Evolutionary conservation across 2,329 filamentous ascomycete species (phyloP).

Genomic region (Didymella pomorum): DNA sequence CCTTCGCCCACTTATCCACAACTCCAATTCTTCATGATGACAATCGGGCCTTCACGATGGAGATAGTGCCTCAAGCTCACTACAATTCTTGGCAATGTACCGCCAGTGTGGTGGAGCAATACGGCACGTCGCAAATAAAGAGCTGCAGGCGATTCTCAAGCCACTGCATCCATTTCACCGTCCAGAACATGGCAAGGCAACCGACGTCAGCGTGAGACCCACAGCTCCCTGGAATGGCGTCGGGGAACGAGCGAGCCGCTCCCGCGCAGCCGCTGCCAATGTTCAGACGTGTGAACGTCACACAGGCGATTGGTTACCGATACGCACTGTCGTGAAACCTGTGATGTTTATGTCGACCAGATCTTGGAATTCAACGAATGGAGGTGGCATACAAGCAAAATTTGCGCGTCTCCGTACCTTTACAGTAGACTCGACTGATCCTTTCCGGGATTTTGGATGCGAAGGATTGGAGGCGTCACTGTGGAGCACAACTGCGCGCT

Average conservation of each 20-base stretch:
- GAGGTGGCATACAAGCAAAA: slow-evolving; percentile 11
- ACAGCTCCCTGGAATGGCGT: background rate
- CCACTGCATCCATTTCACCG: slow-evolving; percentile 6
- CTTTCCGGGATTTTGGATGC: background rate
- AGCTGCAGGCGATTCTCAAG: slow-evolving; percentile 4
- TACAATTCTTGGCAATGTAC: background rate
- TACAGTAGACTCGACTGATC: slow-evolving; percentile 6
- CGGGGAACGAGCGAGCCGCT: slow-evolving; percentile 19
- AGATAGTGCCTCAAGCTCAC: background rate
- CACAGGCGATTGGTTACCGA: slow-evolving; percentile 13
- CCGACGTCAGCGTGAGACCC: slow-evolving; percentile 7
- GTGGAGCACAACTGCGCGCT: slow-evolving; percentile 11
- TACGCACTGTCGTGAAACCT: slow-evolving; percentile 11
- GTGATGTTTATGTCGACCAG: slow-evolving; percentile 1
- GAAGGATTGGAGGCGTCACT: slow-evolving; percentile 8
- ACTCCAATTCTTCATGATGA: slow-evolving; percentile 1
- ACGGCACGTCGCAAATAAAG: slow-evolving; percentile 15
- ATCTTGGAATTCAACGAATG: slow-evolving; percentile 1
- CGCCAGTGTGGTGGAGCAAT: slow-evolving; percentile 1
- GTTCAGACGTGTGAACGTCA: slow-evolving; percentile 1
- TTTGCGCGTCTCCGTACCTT: slow-evolving; percentile 14
- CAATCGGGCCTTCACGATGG: slow-evolving; percentile 4
- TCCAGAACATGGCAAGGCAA: slow-evolving; percentile 8
- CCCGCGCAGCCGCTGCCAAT: slow-evolving; percentile 19
- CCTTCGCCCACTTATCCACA: slow-evolving; percentile 12